Base-by-base conservation (phyloP, 2,329 filamentous ascomycete genomes). In the Fusarium anthophilum region DNA sequence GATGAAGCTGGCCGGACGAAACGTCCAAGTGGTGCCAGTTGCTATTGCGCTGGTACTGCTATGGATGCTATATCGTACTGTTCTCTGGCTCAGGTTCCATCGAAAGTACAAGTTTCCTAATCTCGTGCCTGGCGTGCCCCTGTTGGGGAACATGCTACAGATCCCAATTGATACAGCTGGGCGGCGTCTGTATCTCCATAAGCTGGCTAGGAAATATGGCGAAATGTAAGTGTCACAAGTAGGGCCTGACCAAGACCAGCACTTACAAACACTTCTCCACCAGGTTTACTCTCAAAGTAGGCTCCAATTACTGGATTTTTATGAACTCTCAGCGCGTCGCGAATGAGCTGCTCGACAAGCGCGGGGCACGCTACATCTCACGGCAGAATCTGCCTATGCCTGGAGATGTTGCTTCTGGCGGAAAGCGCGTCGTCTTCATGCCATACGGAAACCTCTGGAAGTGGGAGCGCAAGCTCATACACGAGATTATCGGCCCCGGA, bases 381-480 rank as follows among this genome's bases (percentile, higher is more conserved):
- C 41, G 41, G 22, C 41, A 43, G 41, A 43, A 24, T n/a, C 41
- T 43, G 41, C 41, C 41, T 7, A 43, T 43, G 41, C 41, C 41
- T 24, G 41, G 41, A 43, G 41, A 43, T 9, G 41, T 43, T 43
- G 41, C 41, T 6, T 43, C 22, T 10, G 41, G 41, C 14, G 41
- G 41, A 17, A 43, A 43, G 0, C 50, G 63, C 8, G 41, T 66
- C 28, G 57, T 66, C 30, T 56, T 66, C 38, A 66, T 66, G 63
- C 63, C 63, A 7, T 66, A 66, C n/a, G 51, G 44, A 2, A 45
- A 56, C 20, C 63, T 56, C 35, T 66, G 63, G 63, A 62, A 56
- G 58, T 56, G 43, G 63, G 41, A 62, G 37, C 41, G 63, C 22
- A 66, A 66, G 35, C 26, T 63, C n/a, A 66, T 66, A n/a, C 63